Percentiles rank a stretch among this genome's conserved stretches.
Evolutionary conservation across 306 rosid species (phyloP).

Genomic region (Albizia julibrissin): DNA sequence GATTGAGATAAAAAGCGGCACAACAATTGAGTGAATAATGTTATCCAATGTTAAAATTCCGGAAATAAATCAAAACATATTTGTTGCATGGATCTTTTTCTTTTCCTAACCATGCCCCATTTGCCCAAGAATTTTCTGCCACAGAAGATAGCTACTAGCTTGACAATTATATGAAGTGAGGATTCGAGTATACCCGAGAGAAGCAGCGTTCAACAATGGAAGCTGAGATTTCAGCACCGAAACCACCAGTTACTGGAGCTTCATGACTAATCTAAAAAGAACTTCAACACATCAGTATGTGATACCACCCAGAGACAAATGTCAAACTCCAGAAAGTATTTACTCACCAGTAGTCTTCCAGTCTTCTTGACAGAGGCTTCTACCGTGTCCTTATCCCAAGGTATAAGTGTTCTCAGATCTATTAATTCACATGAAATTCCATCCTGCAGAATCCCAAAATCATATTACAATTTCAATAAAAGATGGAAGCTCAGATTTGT

Average conservation of each 20-base stretch:
- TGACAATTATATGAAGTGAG: not conserved
- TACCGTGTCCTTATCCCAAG: conserved; percentile 96
- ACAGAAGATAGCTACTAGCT: not conserved
- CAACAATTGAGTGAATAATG: not conserved
- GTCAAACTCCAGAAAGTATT: conserved; percentile 6
- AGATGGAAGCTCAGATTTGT: conserved; percentile 3
- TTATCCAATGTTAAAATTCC: conserved; percentile 2
- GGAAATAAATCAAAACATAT: conserved; percentile 8
- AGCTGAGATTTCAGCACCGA: conserved; percentile 96
- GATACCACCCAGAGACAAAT: conserved; percentile 1
- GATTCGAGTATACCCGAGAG: conserved; percentile 64
- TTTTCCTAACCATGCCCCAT: not conserved
- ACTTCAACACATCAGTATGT: conserved; percentile 20
- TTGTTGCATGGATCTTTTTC: not conserved
- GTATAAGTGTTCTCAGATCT: conserved; percentile 87
- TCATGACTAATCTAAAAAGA: conserved; percentile 86
- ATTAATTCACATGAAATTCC: conserved; percentile 95
- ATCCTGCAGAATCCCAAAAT: conserved; percentile 56
- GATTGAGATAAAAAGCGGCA: not conserved
- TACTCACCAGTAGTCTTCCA: conserved; percentile 92
- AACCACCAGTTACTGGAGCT: conserved; percentile 96
- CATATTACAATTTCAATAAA: conserved; percentile 16
- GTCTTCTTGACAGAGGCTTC: conserved; percentile 92
- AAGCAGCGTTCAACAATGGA: conserved; percentile 91
- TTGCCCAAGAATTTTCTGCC: not conserved